These are phyloP conservation scores for Aureobasidium melanogenum DNA, from an alignment of 2,329 filamentous ascomycete genomes.

Conservation along the genomic window DNA sequence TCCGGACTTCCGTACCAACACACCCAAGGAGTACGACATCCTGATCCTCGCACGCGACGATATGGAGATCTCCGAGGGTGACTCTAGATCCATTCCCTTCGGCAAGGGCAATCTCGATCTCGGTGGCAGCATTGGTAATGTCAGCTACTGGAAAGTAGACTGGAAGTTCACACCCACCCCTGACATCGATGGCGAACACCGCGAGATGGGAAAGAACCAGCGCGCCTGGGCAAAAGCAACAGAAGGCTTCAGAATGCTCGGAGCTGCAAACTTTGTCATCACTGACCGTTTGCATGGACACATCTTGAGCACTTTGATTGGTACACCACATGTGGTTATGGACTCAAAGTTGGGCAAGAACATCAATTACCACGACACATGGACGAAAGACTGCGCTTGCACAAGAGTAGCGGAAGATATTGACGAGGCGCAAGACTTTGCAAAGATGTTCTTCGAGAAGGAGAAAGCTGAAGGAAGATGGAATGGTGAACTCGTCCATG, in stretches of 20 bases:
- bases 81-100: slow-evolving; percentile 5
- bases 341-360: slow-evolving; percentile 11
- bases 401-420: slow-evolving; percentile 2
- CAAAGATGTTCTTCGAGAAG: slow-evolving; percentile 7
- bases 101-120: slow-evolving; percentile 4
- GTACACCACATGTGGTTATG: slow-evolving; percentile 7
- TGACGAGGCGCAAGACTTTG: neutral
- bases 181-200: neutral
- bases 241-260: slow-evolving; percentile 7
- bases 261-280: slow-evolving; percentile 11
- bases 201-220: slow-evolving; percentile 5
- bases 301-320: slow-evolving; percentile 9
- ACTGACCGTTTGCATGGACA: slow-evolving; percentile 10
- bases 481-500: neutral
- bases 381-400: slow-evolving; percentile 9
- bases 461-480: slow-evolving; percentile 1
- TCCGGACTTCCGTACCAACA: slow-evolving; percentile 5
- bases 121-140: slow-evolving; percentile 4
- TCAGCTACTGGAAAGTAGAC: slow-evolving; percentile 10
- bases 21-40: slow-evolving; percentile 2
- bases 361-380: slow-evolving; percentile 10
- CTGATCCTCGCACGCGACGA: slow-evolving; percentile 10
- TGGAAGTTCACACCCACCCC: slow-evolving; percentile 8
- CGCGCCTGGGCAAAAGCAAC: slow-evolving; percentile 9
- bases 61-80: neutral